Percentiles rank a stretch among this genome's conserved stretches.
Conservation (phyloP, 768 basidiomycete genomes). For the Mycena rosella region DNA sequence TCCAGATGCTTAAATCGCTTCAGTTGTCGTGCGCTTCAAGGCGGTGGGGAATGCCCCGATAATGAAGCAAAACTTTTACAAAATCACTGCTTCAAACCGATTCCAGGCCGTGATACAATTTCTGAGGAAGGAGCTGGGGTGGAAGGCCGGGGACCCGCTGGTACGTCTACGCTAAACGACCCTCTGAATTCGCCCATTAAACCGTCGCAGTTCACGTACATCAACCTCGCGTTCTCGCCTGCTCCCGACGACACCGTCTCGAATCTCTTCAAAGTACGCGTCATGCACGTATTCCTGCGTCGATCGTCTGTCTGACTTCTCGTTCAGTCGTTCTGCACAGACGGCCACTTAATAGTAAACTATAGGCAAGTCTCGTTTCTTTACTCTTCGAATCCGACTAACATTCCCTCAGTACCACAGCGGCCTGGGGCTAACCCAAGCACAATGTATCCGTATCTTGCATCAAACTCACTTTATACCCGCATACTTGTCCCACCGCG, state of each 20-base stretch:
- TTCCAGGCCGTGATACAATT: conserved; percentile 98
- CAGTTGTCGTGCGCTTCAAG: conserved; percentile 97
- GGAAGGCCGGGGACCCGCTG: conserved; percentile 88
- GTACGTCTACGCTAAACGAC: conserved; percentile 58
- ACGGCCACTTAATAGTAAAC: conserved; percentile 92
- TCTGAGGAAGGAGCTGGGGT: conserved; percentile 87
- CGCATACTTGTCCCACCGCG: not conserved
- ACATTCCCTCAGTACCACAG: conserved; percentile 62
- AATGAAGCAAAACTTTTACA: conserved; percentile 99
- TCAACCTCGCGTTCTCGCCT: conserved; percentile 83
- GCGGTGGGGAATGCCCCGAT: conserved; percentile 98
- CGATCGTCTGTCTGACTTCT: conserved; percentile 10
- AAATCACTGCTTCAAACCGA: conserved; percentile 93
- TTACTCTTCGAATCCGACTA: not conserved
- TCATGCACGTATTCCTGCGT: not conserved
- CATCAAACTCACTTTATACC: conserved; percentile 9
- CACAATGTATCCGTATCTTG: conserved; percentile 4
- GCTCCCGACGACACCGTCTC: conserved; percentile 87
- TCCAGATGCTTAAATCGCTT: conserved; percentile 4
- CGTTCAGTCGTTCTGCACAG: conserved; percentile 84
- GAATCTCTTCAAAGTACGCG: conserved; percentile 76
- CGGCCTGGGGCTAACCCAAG: conserved; percentile 67
- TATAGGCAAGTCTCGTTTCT: conserved; percentile 70
- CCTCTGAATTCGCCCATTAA: conserved; percentile 29
- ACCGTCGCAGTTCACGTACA: conserved; percentile 65